Evolutionary conservation across 306 rosid species (phyloP), one percentile per base, ranked within the genome.

Genomic region (Rosa persica): DNA sequence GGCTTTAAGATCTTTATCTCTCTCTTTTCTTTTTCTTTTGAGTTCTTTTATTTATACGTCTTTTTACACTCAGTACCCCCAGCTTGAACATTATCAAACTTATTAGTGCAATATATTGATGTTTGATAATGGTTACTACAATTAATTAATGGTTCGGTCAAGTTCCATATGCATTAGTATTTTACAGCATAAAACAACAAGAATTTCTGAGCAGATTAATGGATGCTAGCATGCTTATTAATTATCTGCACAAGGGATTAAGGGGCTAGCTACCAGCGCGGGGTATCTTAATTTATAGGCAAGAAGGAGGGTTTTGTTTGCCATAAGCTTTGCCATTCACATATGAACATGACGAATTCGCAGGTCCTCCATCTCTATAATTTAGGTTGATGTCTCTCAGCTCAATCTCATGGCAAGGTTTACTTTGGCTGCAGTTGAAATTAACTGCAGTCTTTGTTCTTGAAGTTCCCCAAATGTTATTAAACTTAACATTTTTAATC

Each of bases 371-470:
- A 10, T 10, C 42, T 2, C 81, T 73, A 38, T 66, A 60, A 34
- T 0, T 30, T 1, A 83, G 72, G 47, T 79, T 19, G 8, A 86
- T 83, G 68, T 78, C 66, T 0, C 8, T 17, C 38, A 72, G 23
- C 73, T 12, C 69, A 16, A 80, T 77, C 46, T 69, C 30, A 70
- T 67, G 34, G 42, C 84, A 80, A 1, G 82, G 82, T 17, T n/a
- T 38, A 11, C 27, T 60, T 42, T 42, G 20, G 55, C 84, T 84
- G 78, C 87, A 84, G 0, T 42, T 17, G 0, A 84, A 68, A 55
- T 13, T 34, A 16, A 84, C 82, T 2, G 73, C 79, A 5, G 17
- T 9, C 34, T 51, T 36, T 54, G 79, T 40, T 17, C 16, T 80
- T 17, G 80, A 80, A 7, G 74, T 80, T 0, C 84, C 82, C 38